phyloP scores from a whole-genome alignment of 2,329 filamentous ascomycete genomes.

The Pestalotiopsis fici region DNA sequence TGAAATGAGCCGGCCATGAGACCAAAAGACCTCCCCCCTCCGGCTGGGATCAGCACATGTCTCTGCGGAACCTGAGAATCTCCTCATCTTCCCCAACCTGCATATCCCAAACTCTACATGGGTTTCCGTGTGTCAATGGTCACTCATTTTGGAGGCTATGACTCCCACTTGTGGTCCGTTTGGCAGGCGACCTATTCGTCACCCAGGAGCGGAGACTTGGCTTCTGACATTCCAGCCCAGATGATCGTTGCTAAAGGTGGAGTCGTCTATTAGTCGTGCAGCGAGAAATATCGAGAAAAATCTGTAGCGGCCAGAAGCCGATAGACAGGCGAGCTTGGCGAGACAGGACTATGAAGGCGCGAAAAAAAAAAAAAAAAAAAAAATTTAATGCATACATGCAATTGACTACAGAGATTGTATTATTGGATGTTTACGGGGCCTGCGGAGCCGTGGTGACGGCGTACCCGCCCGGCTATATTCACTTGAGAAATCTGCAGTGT shows the following conservation, averaged over 20 bases:
- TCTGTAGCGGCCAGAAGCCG: neutral
- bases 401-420: neutral
- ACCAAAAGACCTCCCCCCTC: slow-evolving; percentile 1
- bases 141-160: neutral
- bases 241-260: neutral
- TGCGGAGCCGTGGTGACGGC: neutral
- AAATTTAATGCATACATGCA: too few relatives aligned
- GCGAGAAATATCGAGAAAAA: neutral
- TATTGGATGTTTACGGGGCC: neutral
- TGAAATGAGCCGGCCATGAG: slow-evolving; percentile 8
- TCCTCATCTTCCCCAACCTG: neutral
- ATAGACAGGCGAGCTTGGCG: too few relatives aligned
- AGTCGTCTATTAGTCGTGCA: neutral
- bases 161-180: neutral
- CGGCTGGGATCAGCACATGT: slow-evolving; percentile 11
- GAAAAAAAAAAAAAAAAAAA: neutral
- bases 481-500: neutral
- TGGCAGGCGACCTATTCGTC: neutral
- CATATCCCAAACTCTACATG: slow-evolving; percentile 1
- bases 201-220: neutral
- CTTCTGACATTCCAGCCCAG: neutral
- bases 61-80: neutral
- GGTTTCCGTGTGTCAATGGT: slow-evolving; percentile 8
- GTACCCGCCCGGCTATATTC: neutral
- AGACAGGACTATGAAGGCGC: neutral